Evolutionary conservation across 169 alveolate genomes (phyloP).

Genomic region (Cryptosporidium xiaoi): DNA sequence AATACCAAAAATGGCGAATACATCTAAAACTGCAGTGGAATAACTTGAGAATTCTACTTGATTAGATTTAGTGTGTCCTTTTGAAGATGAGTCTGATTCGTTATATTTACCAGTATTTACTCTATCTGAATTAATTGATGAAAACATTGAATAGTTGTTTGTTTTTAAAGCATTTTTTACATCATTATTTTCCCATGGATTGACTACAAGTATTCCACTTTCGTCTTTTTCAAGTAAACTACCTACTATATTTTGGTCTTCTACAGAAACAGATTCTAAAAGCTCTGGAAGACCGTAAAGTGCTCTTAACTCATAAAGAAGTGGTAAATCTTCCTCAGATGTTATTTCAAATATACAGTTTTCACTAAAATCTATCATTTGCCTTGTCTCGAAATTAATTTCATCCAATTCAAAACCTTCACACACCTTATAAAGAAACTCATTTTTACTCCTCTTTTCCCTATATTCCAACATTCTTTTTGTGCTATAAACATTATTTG

Average conservation of each 20-base stretch:
- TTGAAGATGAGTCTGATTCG: not conserved
- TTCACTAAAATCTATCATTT: constrained; percentile 14
- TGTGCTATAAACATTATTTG: not conserved
- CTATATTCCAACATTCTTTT: constrained; percentile 12
- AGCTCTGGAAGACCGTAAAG: constrained; percentile 68
- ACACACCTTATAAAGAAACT: not conserved
- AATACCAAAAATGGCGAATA: constrained; percentile 45
- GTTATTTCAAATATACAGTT: constrained; percentile 58
- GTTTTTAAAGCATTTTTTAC: not conserved
- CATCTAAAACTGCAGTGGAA: constrained; percentile 42
- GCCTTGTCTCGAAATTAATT: constrained; percentile 6
- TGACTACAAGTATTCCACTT: constrained; percentile 31
- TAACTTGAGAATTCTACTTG: constrained; percentile 33
- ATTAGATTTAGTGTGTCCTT: not conserved
- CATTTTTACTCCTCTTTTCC: not conserved
- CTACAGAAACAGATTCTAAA: constrained; percentile 21
- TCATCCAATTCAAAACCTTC: not conserved
- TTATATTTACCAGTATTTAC: not conserved
- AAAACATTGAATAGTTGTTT: not conserved
- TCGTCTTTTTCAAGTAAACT: constrained; percentile 51
- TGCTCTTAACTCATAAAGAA: constrained; percentile 32
- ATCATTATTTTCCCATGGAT: constrained; percentile 56
- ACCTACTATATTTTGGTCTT: constrained; percentile 30
- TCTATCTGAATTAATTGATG: not conserved
- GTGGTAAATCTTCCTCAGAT: constrained; percentile 31